These are phyloP conservation scores for Suillus placidus DNA, from an alignment of 768 basidiomycete species.

Conservation along the genomic window DNA sequence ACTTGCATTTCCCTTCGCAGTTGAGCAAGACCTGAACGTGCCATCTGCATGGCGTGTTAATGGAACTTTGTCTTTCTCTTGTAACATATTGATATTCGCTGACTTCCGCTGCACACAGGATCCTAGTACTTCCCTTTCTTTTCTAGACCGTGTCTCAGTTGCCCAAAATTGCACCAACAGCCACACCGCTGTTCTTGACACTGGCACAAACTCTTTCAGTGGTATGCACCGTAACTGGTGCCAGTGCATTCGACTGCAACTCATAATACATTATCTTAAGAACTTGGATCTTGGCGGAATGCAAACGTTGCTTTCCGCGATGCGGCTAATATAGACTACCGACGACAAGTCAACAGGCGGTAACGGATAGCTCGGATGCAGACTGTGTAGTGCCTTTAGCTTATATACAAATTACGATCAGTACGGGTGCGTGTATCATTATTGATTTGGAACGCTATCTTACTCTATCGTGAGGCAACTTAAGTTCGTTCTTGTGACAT, in stretches of 20 bases:
- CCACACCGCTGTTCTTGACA: conserved; percentile 41
- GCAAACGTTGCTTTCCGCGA: conserved; percentile 54
- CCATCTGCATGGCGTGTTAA: conserved; percentile 48
- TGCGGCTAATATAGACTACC: conserved; percentile 38
- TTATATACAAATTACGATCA: conserved; percentile 11
- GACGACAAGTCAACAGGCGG: background rate
- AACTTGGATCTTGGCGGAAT: conserved; percentile 56
- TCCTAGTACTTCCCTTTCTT: conserved; percentile 40
- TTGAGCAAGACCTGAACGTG: conserved; percentile 44
- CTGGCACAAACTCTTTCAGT: conserved; percentile 45
- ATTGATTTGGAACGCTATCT: background rate
- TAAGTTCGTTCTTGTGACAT: background rate
- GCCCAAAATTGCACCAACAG: conserved; percentile 46
- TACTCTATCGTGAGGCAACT: background rate
- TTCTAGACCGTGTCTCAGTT: conserved; percentile 43
- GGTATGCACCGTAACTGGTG: conserved; percentile 28
- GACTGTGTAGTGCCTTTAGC: conserved; percentile 11
- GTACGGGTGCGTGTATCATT: conserved; percentile 10
- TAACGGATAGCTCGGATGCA: conserved; percentile 9
- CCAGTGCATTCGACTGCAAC: background rate
- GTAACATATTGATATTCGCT: background rate
- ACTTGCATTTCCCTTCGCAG: conserved; percentile 17
- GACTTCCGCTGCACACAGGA: conserved; percentile 33
- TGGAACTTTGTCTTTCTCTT: conserved; percentile 6
- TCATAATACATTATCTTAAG: conserved; percentile 26